phyloP scores from a whole-genome alignment of 345 rosid genomes.

The Viola odorata region DNA sequence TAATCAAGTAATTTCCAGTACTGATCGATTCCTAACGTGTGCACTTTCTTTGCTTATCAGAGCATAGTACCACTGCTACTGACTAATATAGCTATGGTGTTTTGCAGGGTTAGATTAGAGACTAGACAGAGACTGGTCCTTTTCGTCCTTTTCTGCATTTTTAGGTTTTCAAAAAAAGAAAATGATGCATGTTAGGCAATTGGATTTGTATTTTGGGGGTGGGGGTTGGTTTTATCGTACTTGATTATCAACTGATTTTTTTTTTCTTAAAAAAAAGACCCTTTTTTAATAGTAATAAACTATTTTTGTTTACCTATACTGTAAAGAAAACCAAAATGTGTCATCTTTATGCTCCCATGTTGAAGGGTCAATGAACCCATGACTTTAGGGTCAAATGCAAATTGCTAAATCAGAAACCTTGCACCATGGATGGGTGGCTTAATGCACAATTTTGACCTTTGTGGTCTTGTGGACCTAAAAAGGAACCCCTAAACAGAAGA shows the following conservation, averaged over 20 bases:
- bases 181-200: constrained; percentile 15
- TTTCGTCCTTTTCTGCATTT: neutral
- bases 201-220: neutral
- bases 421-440: constrained; percentile 22
- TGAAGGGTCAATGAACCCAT: constrained; percentile 14
- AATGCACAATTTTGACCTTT: constrained; percentile 10
- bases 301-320: too few relatives aligned
- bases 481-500: neutral
- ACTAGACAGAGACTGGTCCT: constrained; percentile 19
- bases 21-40: neutral
- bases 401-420: neutral
- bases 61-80: neutral
- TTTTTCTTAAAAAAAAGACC: constrained; percentile 1
- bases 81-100: neutral
- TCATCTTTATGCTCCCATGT: constrained; percentile 34
- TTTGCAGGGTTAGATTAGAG: neutral
- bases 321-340: neutral
- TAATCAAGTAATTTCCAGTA: neutral
- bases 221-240: constrained; percentile 4
- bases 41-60: constrained; percentile 4
- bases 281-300: too few relatives aligned
- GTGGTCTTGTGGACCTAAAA: constrained; percentile 23
- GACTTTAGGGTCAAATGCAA: too few relatives aligned
- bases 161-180: neutral
- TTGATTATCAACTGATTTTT: constrained; percentile 2